phyloP scores from a whole-genome alignment of 495 filamentous ascomycete genomes.

The Aspergillus sclerotiicarbonarius region DNA sequence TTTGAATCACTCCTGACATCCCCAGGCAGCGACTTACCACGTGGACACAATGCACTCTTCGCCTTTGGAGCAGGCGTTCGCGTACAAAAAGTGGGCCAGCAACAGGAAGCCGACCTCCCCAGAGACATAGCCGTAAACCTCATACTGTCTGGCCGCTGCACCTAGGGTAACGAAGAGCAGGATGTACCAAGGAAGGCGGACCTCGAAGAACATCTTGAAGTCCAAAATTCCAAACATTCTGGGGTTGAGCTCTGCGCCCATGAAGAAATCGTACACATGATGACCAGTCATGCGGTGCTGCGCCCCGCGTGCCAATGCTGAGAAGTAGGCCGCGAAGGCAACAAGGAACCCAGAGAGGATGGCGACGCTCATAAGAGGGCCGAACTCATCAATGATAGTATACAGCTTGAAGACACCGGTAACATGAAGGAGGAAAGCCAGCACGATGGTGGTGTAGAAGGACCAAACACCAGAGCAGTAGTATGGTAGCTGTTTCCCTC shows the following conservation, averaged over 20 bases:
- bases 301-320: constrained; percentile 73
- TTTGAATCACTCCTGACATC: background rate
- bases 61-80: constrained; percentile 94
- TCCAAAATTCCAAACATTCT: constrained; percentile 91
- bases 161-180: constrained; percentile 76
- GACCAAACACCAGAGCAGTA: constrained; percentile 88
- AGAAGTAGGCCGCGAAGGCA: constrained; percentile 79
- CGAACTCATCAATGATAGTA: constrained; percentile 94
- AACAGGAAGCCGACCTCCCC: constrained; percentile 85
- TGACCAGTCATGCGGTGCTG: constrained; percentile 91
- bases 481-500: constrained; percentile 82
- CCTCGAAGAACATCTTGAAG: constrained; percentile 99
- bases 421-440: constrained; percentile 68
- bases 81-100: constrained; percentile 93
- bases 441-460: constrained; percentile 78
- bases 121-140: constrained; percentile 85
- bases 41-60: constrained; percentile 93
- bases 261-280: constrained; percentile 96
- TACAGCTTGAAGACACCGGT: constrained; percentile 86
- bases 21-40: constrained; percentile 54
- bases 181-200: constrained; percentile 95
- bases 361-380: constrained; percentile 82
- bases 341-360: constrained; percentile 85
- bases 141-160: constrained; percentile 83
- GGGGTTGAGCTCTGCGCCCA: constrained; percentile 97